Evolutionary conservation across 164 flowering plant genomes (phyloP), one percentile per base, ranked within the genome.

Genomic region (Kingdonia uniflora): DNA sequence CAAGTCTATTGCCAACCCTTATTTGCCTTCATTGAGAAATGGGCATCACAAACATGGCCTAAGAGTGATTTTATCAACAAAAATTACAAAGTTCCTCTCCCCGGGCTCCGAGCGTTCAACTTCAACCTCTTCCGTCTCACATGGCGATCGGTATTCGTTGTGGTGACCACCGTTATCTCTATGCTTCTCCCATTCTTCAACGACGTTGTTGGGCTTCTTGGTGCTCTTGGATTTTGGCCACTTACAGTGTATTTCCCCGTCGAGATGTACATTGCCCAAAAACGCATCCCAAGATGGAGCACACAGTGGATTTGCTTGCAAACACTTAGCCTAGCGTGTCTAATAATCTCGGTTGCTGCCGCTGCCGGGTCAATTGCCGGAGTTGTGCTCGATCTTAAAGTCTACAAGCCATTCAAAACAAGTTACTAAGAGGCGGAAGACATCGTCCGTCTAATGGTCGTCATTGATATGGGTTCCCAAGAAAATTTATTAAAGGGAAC

Each of bases 211-310:
- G 87, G 82, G 6, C 41, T 81, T 20, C 72, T 81, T 0, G 84
- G 87, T 13, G 80, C 87, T 0, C 52, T 81, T 0, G 84, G 80
- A 20, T 81, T 81, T 46, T 81, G 87, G 87, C 87, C 87, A 0
- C 58, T 81, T 11, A 81, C 84, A 0, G 87, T 81, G 0, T 82
- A 72, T 53, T 77, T 82, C 42, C 88, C 88, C 0, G 71, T 82
- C 19, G 84, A 79, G 66, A 77, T 82, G 79, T 79, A 82, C 56
- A 72, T 79, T 33, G 52, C 67, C 1, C 82, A 79, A 49, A 80
- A 71, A 76, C 69, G 63, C 69, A 73, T 82, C 44, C 70, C 71
- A 7, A 77, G 59, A 33, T 79, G 88, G 88, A 71, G 84, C 49
- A 65, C 65, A 0, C 62, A 58, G 49, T 79, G 88, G 88, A 49